These are phyloP conservation scores for Pyrenopolyporus hunteri DNA, from an alignment of 495 filamentous ascomycete species.

Conservation along the genomic window DNA sequence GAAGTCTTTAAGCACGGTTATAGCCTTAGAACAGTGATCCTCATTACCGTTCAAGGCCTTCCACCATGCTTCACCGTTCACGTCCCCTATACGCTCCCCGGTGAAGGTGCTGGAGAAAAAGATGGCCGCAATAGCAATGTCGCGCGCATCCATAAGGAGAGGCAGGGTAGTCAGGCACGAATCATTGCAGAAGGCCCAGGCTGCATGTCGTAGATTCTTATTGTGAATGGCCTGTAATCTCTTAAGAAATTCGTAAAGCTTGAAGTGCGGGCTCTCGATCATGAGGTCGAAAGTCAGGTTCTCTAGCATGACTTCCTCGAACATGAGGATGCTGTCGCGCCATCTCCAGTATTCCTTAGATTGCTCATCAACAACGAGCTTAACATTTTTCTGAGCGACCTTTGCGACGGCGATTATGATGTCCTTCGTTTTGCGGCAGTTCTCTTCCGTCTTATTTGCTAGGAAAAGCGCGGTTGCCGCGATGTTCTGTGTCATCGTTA, in stretches of 20 bases:
- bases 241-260: constrained; percentile 76
- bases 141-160: constrained; percentile 76
- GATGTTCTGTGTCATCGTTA: constrained; percentile 60
- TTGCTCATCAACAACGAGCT: constrained; percentile 88
- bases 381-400: constrained; percentile 90
- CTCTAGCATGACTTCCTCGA: constrained; percentile 92
- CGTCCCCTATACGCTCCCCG: constrained; percentile 73
- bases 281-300: constrained; percentile 91
- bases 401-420: constrained; percentile 90
- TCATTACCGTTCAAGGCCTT: constrained; percentile 66
- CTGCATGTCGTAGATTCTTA: constrained; percentile 76
- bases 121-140: constrained; percentile 83
- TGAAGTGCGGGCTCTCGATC: constrained; percentile 81
- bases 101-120: constrained; percentile 81
- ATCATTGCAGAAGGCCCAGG: constrained; percentile 94
- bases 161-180: constrained; percentile 81
- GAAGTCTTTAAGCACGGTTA: constrained; percentile 72
- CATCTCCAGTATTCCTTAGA: constrained; percentile 97
- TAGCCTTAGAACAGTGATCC: constrained; percentile 66
- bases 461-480: constrained; percentile 90
- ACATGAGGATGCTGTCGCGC: constrained; percentile 87
- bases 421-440: constrained; percentile 90
- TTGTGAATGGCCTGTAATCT: constrained; percentile 73
- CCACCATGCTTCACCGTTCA: constrained; percentile 88
- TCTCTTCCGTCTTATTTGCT: constrained; percentile 96